Conservation (phyloP, 108 stramenopile species). For the Fragilaria crotonensis region DNA sequence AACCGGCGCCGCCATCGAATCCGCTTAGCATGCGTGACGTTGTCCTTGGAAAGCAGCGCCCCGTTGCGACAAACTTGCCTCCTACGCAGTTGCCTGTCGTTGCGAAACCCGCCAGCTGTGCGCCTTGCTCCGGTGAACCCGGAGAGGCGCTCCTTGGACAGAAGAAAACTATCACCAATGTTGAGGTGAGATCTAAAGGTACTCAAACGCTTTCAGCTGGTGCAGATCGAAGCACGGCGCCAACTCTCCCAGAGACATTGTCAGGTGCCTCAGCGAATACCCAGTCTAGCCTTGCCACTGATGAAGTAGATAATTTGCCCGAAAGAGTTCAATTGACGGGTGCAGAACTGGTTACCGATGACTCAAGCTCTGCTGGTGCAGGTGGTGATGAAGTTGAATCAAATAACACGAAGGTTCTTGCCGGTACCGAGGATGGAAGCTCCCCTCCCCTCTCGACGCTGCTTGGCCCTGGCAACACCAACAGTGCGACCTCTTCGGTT, state of each 20-base stretch:
- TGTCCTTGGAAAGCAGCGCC: slow-evolving; percentile 11
- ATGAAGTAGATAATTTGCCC: slow-evolving; percentile 1
- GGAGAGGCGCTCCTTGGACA: no score
- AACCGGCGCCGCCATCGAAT: not conserved
- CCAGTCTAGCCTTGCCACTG: slow-evolving; percentile 4
- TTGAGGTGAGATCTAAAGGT: slow-evolving; percentile 6
- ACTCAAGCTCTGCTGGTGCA: slow-evolving; percentile 6
- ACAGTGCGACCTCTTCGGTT: slow-evolving; percentile 74
- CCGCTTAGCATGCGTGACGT: slow-evolving; percentile 16
- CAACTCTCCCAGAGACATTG: slow-evolving; percentile 48
- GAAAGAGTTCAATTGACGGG: slow-evolving; percentile 4
- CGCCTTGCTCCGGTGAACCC: slow-evolving; percentile 1
- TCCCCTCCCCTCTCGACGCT: slow-evolving; percentile 63
- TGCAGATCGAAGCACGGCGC: slow-evolving; percentile 48
- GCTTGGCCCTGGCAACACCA: slow-evolving; percentile 55
- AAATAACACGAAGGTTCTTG: not conserved
- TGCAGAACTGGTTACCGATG: slow-evolving; percentile 18
- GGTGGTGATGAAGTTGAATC: slow-evolving; percentile 1
- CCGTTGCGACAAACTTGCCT: not conserved
- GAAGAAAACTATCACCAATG: slow-evolving; percentile 1
- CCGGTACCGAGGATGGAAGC: slow-evolving; percentile 2
- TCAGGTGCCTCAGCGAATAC: slow-evolving; percentile 31
- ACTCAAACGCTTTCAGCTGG: not conserved
- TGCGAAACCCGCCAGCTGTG: not conserved
- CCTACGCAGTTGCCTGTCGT: not conserved